Percentiles rank a stretch among this genome's conserved stretches.
Evolutionary conservation across 2,329 filamentous ascomycete genomes (phyloP).

Genomic region (Ceratocystis cacaofunesta): DNA sequence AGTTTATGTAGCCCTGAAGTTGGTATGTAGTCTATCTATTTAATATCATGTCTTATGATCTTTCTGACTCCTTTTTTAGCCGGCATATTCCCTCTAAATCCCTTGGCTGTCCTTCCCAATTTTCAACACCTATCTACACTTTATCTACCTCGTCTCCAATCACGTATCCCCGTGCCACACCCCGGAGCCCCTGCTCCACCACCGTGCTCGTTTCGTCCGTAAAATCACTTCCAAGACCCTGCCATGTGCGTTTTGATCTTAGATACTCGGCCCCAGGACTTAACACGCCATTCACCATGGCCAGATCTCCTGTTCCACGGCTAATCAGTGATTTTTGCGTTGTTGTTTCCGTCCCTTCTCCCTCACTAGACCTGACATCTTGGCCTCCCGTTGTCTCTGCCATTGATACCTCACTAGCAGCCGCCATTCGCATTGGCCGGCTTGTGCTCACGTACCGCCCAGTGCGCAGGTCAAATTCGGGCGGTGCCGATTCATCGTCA

Average conservation of each 20-base stretch:
- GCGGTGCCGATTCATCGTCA: constrained; percentile 62
- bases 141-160: constrained; percentile 48
- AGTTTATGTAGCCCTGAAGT: background rate
- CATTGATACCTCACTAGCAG: background rate
- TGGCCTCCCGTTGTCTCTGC: constrained; percentile 21
- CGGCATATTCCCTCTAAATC: background rate
- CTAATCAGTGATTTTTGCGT: constrained; percentile 37
- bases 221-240: constrained; percentile 79
- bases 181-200: constrained; percentile 74
- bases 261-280: constrained; percentile 87
- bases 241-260: constrained; percentile 72
- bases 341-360: constrained; percentile 9
- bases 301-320: constrained; percentile 49
- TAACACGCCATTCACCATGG: constrained; percentile 68
- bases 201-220: constrained; percentile 43
- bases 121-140: constrained; percentile 18
- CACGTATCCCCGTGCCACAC: constrained; percentile 76
- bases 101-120: background rate
- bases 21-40: constrained; percentile 3
- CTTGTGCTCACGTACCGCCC: constrained; percentile 68
- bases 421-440: constrained; percentile 47
- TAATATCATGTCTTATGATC: background rate
- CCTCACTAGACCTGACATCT: constrained; percentile 13
- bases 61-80: background rate
- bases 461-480: constrained; percentile 84